Evolutionary conservation across 306 rosid genomes (phyloP).

Genomic region (Urtica urens): DNA sequence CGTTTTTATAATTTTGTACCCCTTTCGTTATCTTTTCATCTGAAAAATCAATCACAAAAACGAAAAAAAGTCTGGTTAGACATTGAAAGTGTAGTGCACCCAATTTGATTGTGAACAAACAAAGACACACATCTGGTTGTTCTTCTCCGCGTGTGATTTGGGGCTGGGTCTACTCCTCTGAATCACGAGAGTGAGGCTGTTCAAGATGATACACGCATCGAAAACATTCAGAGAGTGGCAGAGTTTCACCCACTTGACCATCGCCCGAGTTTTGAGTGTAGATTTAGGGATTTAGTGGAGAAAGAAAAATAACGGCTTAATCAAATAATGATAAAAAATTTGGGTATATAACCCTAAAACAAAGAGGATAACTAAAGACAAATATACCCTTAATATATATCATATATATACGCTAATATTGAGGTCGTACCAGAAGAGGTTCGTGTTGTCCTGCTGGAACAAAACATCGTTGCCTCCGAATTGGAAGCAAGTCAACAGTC

Average conservation of each 20-base stretch:
- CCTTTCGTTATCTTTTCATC: no score
- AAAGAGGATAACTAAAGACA: no score
- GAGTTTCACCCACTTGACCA: slow-evolving; percentile 13
- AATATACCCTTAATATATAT: no score
- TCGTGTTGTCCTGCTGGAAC: slow-evolving; percentile 27
- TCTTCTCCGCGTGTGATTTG: slow-evolving; percentile 7
- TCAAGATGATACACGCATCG: slow-evolving; percentile 35
- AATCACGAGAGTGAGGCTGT: slow-evolving; percentile 44
- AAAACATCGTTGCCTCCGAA: slow-evolving; percentile 27
- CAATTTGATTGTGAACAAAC: background rate
- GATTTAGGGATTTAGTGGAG: no score
- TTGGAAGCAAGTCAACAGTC: slow-evolving; percentile 47
- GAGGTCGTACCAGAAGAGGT: slow-evolving; percentile 46
- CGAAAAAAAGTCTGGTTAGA: background rate
- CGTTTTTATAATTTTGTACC: no score
- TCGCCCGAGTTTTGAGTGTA: slow-evolving; percentile 12
- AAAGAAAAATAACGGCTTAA: no score
- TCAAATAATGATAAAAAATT: no score
- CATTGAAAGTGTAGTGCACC: background rate
- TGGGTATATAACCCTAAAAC: no score
- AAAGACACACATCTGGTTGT: slow-evolving; percentile 31
- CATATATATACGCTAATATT: no score
- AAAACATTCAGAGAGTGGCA: slow-evolving; percentile 24
- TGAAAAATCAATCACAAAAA: background rate
- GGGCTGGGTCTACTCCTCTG: slow-evolving; percentile 6